Evolutionary conservation across 257 asterid species (phyloP).

Genomic region (Catharanthus roseus): DNA sequence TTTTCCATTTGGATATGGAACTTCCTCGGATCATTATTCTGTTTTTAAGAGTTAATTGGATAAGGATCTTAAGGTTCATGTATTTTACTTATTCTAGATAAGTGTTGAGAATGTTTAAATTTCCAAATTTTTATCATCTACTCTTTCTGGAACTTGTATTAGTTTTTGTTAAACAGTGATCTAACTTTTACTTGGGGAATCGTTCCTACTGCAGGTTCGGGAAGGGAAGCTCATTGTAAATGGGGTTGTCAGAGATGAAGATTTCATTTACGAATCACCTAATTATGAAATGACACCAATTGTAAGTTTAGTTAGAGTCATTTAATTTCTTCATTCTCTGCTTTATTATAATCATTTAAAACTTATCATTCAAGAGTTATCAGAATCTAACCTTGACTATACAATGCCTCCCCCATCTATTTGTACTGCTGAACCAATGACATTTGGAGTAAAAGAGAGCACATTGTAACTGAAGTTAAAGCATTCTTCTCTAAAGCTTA

Average conservation of each 20-base stretch:
- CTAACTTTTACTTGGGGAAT: slow-evolving; percentile 3
- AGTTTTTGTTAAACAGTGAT: not conserved
- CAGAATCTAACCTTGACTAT: not conserved
- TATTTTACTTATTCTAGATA: not conserved
- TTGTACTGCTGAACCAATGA: not conserved
- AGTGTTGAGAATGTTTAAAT: not conserved
- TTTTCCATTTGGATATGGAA: not conserved
- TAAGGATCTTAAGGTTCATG: not conserved
- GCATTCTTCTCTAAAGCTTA: slow-evolving; percentile 6
- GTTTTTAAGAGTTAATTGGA: not conserved
- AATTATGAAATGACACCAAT: slow-evolving; percentile 75
- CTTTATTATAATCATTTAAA: not conserved
- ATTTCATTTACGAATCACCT: slow-evolving; percentile 68
- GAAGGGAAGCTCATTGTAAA: slow-evolving; percentile 85
- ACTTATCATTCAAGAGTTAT: not conserved
- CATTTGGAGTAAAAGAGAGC: not conserved
- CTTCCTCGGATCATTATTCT: not conserved
- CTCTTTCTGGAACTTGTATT: not conserved
- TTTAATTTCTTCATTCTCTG: not conserved
- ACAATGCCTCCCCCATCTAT: not conserved
- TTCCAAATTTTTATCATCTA: not conserved
- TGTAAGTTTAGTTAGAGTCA: slow-evolving; percentile 36
- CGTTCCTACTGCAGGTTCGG: slow-evolving; percentile 58
- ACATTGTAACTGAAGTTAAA: not conserved
- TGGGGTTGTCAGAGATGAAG: slow-evolving; percentile 71